These are phyloP conservation scores for Trichoderma harzianum DNA, from an alignment of 2,329 filamentous ascomycete genomes.

Conservation along the genomic window DNA sequence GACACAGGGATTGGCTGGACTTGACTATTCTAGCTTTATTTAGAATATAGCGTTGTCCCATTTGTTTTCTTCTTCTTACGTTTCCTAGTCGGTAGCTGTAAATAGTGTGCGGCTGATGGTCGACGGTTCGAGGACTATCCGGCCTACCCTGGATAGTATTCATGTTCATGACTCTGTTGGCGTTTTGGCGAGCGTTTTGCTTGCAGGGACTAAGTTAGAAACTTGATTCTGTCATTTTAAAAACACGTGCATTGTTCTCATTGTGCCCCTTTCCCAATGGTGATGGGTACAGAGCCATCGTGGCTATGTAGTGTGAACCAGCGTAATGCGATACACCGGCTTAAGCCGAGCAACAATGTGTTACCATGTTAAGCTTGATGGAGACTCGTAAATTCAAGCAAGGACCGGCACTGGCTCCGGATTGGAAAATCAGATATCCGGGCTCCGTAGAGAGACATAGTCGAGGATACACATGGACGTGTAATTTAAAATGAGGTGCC, in stretches of 20 bases:
- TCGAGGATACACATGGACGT: neutral
- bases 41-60: neutral
- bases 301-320: neutral
- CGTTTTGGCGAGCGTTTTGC: neutral
- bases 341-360: neutral
- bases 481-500: neutral
- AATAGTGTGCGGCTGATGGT: neutral
- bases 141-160: neutral
- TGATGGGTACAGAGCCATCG: neutral
- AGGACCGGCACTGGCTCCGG: neutral
- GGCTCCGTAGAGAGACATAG: neutral
- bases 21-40: neutral
- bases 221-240: neutral
- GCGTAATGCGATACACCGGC: neutral
- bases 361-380: neutral
- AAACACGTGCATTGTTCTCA: neutral
- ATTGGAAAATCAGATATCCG: neutral
- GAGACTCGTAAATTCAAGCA: neutral
- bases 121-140: neutral
- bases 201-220: neutral
- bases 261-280: neutral
- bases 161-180: neutral
- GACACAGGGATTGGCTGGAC: neutral
- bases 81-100: neutral
- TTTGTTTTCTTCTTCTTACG: neutral